Evolutionary conservation across 768 basidiomycete genomes (phyloP).

Genomic region (Obba rivulosa): DNA sequence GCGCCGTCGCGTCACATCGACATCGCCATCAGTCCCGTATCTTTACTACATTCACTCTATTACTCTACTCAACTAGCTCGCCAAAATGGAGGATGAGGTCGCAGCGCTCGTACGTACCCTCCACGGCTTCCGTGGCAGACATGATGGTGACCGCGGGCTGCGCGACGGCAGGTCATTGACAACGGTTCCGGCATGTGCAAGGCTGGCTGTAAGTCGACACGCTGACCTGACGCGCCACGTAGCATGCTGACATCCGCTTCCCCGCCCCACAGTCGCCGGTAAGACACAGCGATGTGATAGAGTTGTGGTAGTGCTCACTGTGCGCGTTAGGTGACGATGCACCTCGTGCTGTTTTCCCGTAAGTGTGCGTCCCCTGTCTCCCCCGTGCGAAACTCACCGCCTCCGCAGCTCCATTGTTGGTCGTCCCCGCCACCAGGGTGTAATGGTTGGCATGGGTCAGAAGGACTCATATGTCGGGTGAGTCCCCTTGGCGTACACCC

Average conservation of each 20-base stretch:
- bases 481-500: constrained; percentile 10
- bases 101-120: constrained; percentile 42
- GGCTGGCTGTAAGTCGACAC: constrained; percentile 79
- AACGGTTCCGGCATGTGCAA: constrained; percentile 99
- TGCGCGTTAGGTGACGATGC: constrained; percentile 78
- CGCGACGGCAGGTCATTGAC: constrained; percentile 62
- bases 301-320: neutral
- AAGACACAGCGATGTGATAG: constrained; percentile 38
- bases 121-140: neutral
- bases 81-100: constrained; percentile 60
- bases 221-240: constrained; percentile 20
- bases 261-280: constrained; percentile 54
- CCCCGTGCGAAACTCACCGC: neutral
- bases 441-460: constrained; percentile 76
- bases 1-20: constrained; percentile 9
- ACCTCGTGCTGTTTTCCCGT: constrained; percentile 97
- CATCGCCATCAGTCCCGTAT: constrained; percentile 13
- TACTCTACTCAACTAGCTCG: constrained; percentile 20
- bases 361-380: constrained; percentile 29
- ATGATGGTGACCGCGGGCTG: constrained; percentile 3
- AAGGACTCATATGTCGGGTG: constrained; percentile 75
- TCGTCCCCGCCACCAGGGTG: constrained; percentile 68
- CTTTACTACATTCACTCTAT: constrained; percentile 13
- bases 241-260: constrained; percentile 78
- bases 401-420: constrained; percentile 55